Percentiles rank a stretch among this genome's conserved stretches.
Evolutionary conservation across 148 eudicot genomes (phyloP).

Genomic region (Fagopyrum tataricum): DNA sequence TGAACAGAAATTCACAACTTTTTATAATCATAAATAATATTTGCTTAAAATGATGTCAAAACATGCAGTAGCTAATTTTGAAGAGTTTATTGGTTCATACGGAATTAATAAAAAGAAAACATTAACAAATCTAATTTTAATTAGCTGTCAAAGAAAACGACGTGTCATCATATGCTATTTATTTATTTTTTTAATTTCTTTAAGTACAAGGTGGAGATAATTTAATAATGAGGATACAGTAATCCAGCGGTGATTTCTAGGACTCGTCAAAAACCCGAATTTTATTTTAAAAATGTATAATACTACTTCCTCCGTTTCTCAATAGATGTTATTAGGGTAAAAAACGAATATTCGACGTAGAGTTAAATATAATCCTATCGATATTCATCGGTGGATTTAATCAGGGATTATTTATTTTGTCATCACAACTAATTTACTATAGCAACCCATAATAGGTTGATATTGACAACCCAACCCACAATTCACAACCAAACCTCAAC

Average conservation of each 20-base stretch:
- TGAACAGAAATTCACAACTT: not conserved
- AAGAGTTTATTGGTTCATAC: not conserved
- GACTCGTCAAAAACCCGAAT: too few species aligned
- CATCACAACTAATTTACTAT: not conserved
- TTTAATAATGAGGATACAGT: too few species aligned
- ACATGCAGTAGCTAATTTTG: not conserved
- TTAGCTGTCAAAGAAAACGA: conserved; percentile 7
- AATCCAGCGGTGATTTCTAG: too few species aligned
- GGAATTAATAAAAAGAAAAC: not conserved
- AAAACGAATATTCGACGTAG: too few species aligned
- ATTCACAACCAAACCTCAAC: not conserved
- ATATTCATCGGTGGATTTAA: too few species aligned
- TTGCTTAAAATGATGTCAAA: not conserved
- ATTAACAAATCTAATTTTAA: too few species aligned
- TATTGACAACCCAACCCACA: not conserved
- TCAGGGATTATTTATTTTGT: not conserved
- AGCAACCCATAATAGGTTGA: not conserved
- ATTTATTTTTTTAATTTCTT: not conserved
- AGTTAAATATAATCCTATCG: too few species aligned
- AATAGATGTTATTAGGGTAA: too few species aligned
- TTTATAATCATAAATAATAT: not conserved
- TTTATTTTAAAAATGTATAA: too few species aligned
- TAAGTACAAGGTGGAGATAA: not conserved
- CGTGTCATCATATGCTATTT: not conserved
- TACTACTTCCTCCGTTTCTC: too few species aligned